Conservation (phyloP, 73 alveolate genomes). For the Uronychia binucleata region DNA sequence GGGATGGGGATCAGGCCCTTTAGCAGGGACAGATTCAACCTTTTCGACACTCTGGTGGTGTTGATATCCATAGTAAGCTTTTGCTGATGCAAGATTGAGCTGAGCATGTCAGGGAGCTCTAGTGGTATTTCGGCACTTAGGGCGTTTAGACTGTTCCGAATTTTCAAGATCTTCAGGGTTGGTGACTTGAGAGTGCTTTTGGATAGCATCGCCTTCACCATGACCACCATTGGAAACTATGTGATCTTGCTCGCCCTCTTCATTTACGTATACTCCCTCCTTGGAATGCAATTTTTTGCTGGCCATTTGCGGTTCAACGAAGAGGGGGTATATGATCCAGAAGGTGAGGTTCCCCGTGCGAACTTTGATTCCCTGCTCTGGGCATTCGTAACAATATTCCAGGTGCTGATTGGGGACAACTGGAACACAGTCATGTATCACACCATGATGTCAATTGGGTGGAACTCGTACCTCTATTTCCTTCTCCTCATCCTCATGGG, state of each 20-base stretch:
- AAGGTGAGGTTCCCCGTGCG: constrained; percentile 9
- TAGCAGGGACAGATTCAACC: constrained; percentile 21
- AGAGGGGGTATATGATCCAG: constrained; percentile 9
- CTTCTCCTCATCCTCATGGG: constrained; percentile 15
- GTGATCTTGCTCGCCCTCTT: constrained; percentile 7
- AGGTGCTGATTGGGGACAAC: constrained; percentile 18
- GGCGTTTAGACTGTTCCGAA: constrained; percentile 48
- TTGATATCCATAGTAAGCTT: neutral
- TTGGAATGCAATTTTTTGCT: constrained; percentile 47
- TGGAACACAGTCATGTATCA: constrained; percentile 39
- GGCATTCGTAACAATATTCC: constrained; percentile 17
- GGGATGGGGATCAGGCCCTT: constrained; percentile 20
- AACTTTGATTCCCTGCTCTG: constrained; percentile 24
- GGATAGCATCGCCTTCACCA: neutral
- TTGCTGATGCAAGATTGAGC: constrained; percentile 9
- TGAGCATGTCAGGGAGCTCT: neutral
- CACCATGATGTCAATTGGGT: constrained; percentile 25
- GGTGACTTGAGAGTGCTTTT: constrained; percentile 18
- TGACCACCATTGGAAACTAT: constrained; percentile 9
- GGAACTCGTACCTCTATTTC: neutral
- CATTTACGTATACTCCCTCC: constrained; percentile 21
- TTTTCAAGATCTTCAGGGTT: constrained; percentile 12
- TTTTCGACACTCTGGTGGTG: constrained; percentile 30
- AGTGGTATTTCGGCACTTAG: constrained; percentile 58
- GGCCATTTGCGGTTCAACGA: constrained; percentile 12